Evolutionary conservation across 1,284 basidiomycete genomes (phyloP).

Genomic region (Ceratobasidium sp.): DNA sequence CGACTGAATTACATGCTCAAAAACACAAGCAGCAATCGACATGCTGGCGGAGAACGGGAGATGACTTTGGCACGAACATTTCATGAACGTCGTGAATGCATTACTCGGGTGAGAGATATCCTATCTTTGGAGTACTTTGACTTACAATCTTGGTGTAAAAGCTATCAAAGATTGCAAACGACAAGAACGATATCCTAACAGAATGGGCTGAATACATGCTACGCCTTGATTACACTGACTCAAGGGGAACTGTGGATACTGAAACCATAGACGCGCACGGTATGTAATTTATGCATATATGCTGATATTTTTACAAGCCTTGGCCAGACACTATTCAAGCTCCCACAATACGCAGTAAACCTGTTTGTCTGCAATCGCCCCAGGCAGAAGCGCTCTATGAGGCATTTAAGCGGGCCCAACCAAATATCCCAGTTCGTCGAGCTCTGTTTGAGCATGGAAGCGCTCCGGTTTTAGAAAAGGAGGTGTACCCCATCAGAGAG

Average conservation of each 20-base stretch:
- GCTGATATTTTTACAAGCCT: no score
- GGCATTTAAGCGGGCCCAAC: neutral
- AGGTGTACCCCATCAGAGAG: neutral
- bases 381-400: neutral
- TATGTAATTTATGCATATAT: neutral
- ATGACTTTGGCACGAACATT: neutral
- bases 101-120: neutral
- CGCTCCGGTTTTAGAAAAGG: neutral
- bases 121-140: no score
- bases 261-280: neutral
- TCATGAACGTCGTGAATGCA: neutral
- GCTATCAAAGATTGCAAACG: neutral
- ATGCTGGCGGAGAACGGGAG: constrained; percentile 41
- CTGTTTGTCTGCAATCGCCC: neutral
- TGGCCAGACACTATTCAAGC: no score
- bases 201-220: constrained; percentile 13
- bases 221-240: neutral
- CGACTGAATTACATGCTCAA: constrained; percentile 45
- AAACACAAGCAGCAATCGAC: constrained; percentile 27
- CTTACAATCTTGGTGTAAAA: no score
- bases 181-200: neutral
- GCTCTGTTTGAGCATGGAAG: neutral
- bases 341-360: no score
- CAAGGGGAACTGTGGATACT: neutral
- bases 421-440: neutral